Base-by-base conservation (phyloP, 176 grass and related monocot genomes). In the Zea luxurians region DNA sequence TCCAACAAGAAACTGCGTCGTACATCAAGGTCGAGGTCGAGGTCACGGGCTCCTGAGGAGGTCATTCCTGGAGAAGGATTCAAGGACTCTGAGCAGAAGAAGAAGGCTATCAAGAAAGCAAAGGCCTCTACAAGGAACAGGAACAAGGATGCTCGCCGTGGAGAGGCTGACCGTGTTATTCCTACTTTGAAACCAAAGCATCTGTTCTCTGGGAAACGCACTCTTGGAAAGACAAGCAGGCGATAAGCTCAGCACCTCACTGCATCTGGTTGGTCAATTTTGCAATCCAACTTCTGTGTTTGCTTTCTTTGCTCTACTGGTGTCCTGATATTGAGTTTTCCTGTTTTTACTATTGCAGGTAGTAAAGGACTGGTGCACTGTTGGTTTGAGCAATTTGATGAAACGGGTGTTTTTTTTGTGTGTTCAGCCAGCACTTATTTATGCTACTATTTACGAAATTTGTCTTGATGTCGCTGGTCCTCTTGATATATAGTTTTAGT, bases 151-250 rank as follows among this genome's bases (percentile, higher is more conserved):
- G 94, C 91, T 70, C 79, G 88, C 36, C 80, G 83, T 62, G 94
- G 94, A 82, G 94, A 97, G 84, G 91, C 74, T 1, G 94, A 97
- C 37, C 89, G 94, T 12, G 88, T 93, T 42, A 93, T 97, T 79
- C 86, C 85, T 41, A 93, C 86, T 20, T 80, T 97, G 91, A 93
- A 89, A 60, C 94, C 94, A 13, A 97, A 97, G 48, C 94, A 97
- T 80, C 80, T 97, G 16, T 97, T 89, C 81, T 91, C 94, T 73
- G 94, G 94, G 27, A 97, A 97, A 52, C 86, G 94, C 8, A 75
- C 84, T 1, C 75, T 72, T 0, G 94, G 94, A 8, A 97, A 97
- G 86, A 93, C 91, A 1, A 75, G 52, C 75, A 82, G 91, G 43
- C 86, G 94, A 73, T 97, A 87, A 87, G 27, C 3, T 0, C 10